Base-by-base conservation (phyloP, 2,329 filamentous ascomycete species). In the Aureobasidium sp. region DNA sequence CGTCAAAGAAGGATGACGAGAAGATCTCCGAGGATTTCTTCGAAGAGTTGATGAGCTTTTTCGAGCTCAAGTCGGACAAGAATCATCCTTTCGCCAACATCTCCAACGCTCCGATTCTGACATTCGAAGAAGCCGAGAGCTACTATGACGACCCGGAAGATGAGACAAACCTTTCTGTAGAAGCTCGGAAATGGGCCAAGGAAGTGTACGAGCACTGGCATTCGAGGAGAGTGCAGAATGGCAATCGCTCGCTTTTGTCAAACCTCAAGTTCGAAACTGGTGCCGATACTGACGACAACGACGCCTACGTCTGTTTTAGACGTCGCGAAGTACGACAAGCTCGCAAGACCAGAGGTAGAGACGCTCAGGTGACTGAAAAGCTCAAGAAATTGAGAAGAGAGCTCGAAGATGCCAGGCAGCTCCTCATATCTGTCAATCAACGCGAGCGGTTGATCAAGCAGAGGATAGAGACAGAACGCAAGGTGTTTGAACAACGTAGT, bases 281-380 rank as follows among this genome's bases (percentile, higher is more conserved):
- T 66, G 89, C 91, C 72, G 93, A 97, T 67, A 95, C 88, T 64
- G 94, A 99, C 74, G 94, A 99, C 73, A 86, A 90, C 69, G 94
- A 99, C 76, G 94, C 94, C 53, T 99, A 96, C 77, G 92, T 99
- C 70, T 99, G 94, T 77, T 99, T 99, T 84, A 86, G 94, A 72
- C 87, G 94, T 68, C 89, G 94, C 66, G 94, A 99, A 76, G 90
- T 96, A 51, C 88, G 94, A 63, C 91, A 96, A 74, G 93, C 91
- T 55, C 89, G 94, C 69, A 99, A 97, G 78, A 99, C 94, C 41
- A 85, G 94, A 71, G 91, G 90, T 68, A 87, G 94, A 71, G 94
- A 99, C 78, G 90, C 90, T 39, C 93, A 96, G 76, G 91, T 93
- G 69, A 90, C 89, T 61, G 94, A 99, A 73, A 97, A 96, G 75